Percentiles rank a stretch among this genome's conserved stretches.
Evolutionary conservation across 2,329 filamentous ascomycete species (phyloP).

Genomic region (Cladosporium austrohemisphaericum): DNA sequence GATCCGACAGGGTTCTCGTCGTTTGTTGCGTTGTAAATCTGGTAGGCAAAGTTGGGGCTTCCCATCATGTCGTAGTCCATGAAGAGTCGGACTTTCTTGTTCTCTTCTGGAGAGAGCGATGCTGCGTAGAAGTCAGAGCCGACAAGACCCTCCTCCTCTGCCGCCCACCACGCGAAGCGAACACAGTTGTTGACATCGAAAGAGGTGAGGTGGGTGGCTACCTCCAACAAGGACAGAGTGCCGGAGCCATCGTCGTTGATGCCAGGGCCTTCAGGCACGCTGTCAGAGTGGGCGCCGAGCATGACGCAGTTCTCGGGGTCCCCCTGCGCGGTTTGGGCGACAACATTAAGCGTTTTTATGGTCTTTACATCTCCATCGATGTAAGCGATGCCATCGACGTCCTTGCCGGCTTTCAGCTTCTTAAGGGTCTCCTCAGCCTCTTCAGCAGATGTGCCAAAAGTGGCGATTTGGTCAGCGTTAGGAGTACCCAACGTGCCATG

Average conservation of each 20-base stretch:
- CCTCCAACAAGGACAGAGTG: conserved; percentile 35
- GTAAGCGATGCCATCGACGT: conserved; percentile 22
- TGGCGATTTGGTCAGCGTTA: conserved; percentile 57
- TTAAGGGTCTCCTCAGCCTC: conserved; percentile 20
- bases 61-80: conserved; percentile 51
- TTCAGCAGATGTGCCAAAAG: conserved; percentile 57
- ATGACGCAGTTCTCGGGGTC: conserved; percentile 34
- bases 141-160: conserved; percentile 36
- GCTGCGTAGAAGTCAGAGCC: conserved; percentile 38
- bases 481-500: conserved; percentile 17
- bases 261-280: conserved; percentile 35
- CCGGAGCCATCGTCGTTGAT: conserved; percentile 43
- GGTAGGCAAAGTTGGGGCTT: conserved; percentile 54
- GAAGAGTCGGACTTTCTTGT: conserved; percentile 36
- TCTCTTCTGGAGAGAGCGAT: conserved; percentile 34
- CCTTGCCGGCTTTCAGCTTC: conserved; percentile 19
- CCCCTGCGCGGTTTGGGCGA: conserved; percentile 37
- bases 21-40: conserved; percentile 52
- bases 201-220: conserved; percentile 36
- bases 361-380: conserved; percentile 22
- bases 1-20: conserved; percentile 57
- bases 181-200: conserved; percentile 51
- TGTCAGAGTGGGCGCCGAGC: conserved; percentile 38
- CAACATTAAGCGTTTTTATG: conserved; percentile 33
- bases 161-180: conserved; percentile 38